Base-by-base conservation (phyloP, 352 stramenopile species). In the Globisporangium ultimum region DNA sequence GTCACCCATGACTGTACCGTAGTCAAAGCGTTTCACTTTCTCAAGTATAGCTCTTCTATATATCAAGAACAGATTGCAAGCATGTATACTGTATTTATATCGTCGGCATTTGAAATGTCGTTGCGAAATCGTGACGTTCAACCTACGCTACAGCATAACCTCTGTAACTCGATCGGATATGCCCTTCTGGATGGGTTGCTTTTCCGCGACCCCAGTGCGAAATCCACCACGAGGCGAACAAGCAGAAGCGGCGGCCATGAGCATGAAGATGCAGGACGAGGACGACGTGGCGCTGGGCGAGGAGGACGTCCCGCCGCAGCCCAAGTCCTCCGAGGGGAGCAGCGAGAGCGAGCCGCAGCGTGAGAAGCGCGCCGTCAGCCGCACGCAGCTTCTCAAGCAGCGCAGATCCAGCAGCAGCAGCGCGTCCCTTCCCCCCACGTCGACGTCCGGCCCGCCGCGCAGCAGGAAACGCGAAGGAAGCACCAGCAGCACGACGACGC, bases 261-360 rank as follows among this genome's bases (percentile, higher is more conserved):
- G 70, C 43, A 74, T 78, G 70, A 67, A 58, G 45, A 65, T 69
- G 62, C 62, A 56, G 49, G 58, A 69, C 46, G 62, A 69, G 40
- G 66, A 77, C 52, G 49, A 62, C 57, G 47, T 45, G 45, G 32
- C 21, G 21, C 28, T 48, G 12, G 52, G 24, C 14, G 41, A 40
- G 22, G 43, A 28, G 3, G 53, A 51, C n/a, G n/a, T n/a, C n/a
- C n/a, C n/a, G n/a, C n/a, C n/a, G n/a, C 24, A 20, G 28, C 28
- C 28, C 28, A 36, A 36, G 28, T 36, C 28, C 5, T 36, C 28
- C 28, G 28, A 36, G 28, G 28, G 28, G 28, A 36, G 28, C 28
- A 36, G 28, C 28, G 28, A 36, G 50, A 41, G 52, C 42, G 18
- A 14, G 8, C 17, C 22, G 22, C 47, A 45, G 17, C 52, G 45